Evolutionary conservation across 345 rosid species (phyloP), one percentile per base, ranked within the genome.

Genomic region (Clarkia xantiana): DNA sequence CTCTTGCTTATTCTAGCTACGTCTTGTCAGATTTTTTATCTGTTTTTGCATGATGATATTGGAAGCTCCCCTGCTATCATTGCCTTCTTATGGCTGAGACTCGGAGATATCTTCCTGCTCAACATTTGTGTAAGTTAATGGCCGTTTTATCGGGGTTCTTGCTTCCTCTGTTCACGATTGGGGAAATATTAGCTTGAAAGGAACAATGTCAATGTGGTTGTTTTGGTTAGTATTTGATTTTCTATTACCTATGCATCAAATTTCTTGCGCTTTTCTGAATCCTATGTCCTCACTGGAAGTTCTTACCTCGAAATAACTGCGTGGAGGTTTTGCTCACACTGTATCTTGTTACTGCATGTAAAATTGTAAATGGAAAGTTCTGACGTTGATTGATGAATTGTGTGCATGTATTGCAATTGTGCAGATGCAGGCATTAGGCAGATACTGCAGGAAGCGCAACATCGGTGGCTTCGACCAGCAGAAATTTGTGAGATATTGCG

Each of bases 401-500:
- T 36, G 10, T 43, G 22, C 17, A 13, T 46, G 14, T 56, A 1
- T 25, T 53, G 53, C 40, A 65, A 40, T 47, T 64, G 16, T 50
- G 59, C 70, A 71, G 80, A 68, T 50, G 59, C 70, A 71, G 80
- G 66, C 49, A 59, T 60, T 58, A 48, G 41, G 18, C 72, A 68
- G 63, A 68, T 75, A 66, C 42, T 68, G 61, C 57, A 53, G 23
- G 80, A 75, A 59, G 74, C 81, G 11, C 68, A 55, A 42, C 63
- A 66, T 47, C 79, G 88, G 22, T 80, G 88, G 88, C 81, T 77
- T 56, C 77, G 84, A 12, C 79, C 83, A 1, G 61, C 65, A 29
- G 84, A 77, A 71, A 76, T 80, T 50, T 64, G 71, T 55, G 71
- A 77, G 67, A 73, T 80, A 48, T 70, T 80, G 42, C 39, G 65